Evolutionary conservation across 371 early-diverging fungal species (phyloP).

Genomic region (Rhizopus arrhizus): DNA sequence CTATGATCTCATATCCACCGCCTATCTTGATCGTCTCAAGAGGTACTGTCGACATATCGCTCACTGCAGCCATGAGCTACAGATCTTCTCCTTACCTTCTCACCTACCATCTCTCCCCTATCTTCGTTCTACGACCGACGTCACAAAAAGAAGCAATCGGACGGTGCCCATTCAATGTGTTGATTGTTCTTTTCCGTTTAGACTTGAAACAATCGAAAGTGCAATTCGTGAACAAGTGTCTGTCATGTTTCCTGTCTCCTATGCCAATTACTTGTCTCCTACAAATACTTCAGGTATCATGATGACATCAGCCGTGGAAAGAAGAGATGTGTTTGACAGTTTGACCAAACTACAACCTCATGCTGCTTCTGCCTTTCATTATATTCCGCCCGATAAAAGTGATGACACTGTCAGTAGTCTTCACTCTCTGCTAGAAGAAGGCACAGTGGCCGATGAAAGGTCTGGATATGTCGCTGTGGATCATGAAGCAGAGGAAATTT

Average conservation of each 20-base stretch:
- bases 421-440: background rate
- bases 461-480: constrained; percentile 43
- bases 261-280: background rate
- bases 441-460: constrained; percentile 12
- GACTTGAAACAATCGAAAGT: constrained; percentile 2
- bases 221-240: background rate
- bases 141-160: background rate
- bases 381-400: constrained; percentile 25
- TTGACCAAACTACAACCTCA: constrained; percentile 14
- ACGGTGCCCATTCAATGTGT: constrained; percentile 8
- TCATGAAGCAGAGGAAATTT: constrained; percentile 35
- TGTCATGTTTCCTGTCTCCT: constrained; percentile 18
- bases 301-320: constrained; percentile 19
- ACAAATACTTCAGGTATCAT: background rate
- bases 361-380: constrained; percentile 30
- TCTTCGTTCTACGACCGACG: background rate
- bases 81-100: background rate
- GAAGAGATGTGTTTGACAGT: constrained; percentile 2
- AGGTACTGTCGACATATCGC: constrained; percentile 18
- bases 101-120: constrained; percentile 7
- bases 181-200: constrained; percentile 9
- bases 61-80: constrained; percentile 24
- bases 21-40: constrained; percentile 8
- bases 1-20: constrained; percentile 10
- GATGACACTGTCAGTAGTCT: constrained; percentile 10